These are phyloP conservation scores for Citrus medica DNA, from an alignment of 345 rosid species.

Conservation along the genomic window DNA sequence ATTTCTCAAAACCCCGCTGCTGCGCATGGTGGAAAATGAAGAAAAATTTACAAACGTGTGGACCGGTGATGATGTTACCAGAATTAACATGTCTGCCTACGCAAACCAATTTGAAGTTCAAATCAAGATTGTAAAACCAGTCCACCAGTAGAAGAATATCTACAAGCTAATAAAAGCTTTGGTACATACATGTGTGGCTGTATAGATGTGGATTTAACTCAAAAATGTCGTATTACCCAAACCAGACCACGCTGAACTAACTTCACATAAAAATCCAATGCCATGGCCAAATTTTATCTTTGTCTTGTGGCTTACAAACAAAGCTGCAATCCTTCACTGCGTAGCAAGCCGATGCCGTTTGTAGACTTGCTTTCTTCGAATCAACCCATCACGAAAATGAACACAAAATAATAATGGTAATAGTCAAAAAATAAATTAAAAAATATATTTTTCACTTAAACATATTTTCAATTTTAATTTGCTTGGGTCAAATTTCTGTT, in stretches of 20 bases:
- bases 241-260: too few relatives aligned
- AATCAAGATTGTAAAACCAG: too few relatives aligned
- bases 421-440: too few relatives aligned
- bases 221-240: not conserved
- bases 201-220: not conserved
- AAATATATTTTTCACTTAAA: too few relatives aligned
- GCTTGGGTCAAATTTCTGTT: constrained; percentile 1
- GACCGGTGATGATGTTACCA: not conserved
- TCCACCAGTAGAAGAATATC: not conserved
- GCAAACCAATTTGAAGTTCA: not conserved
- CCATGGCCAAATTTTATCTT: not conserved
- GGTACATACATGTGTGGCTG: too few relatives aligned
- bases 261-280: not conserved
- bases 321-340: not conserved
- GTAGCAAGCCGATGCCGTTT: not conserved
- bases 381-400: not conserved
- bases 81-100: too few relatives aligned
- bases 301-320: not conserved
- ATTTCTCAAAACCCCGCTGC: not conserved
- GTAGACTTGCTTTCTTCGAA: not conserved
- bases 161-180: not conserved
- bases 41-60: not conserved
- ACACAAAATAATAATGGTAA: too few relatives aligned
- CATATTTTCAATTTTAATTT: not conserved
- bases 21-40: not conserved